phyloP scores from a whole-genome alignment of 768 basidiomycete species.

The Pulveroboletus sp. region DNA sequence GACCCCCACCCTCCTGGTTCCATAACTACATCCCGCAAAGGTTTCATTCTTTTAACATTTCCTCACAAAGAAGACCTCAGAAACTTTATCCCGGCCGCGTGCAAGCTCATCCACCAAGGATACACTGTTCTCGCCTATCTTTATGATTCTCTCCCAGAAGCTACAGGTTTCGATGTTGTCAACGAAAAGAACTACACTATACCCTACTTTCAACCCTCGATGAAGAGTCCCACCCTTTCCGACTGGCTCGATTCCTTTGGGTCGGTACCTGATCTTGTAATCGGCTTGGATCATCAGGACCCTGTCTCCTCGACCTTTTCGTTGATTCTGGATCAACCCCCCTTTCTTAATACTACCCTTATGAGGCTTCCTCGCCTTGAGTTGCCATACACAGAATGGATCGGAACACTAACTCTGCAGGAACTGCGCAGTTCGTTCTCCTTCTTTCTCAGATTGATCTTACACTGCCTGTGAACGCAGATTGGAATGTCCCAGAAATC shows the following conservation, averaged over 20 bases:
- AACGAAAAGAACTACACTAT: slow-evolving; percentile 15
- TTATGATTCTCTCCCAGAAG: slow-evolving; percentile 17
- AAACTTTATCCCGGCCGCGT: slow-evolving; percentile 32
- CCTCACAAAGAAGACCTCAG: slow-evolving; percentile 33
- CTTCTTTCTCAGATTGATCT: slow-evolving; percentile 9
- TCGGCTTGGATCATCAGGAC: slow-evolving; percentile 33
- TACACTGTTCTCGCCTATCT: slow-evolving; percentile 32
- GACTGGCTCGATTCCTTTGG: slow-evolving; percentile 33
- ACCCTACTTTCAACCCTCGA: slow-evolving; percentile 15
- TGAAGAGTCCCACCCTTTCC: slow-evolving; percentile 7
- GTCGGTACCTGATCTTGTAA: slow-evolving; percentile 30
- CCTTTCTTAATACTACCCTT: slow-evolving; percentile 29
- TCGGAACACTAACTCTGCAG: slow-evolving; percentile 49
- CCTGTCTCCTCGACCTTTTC: slow-evolving; percentile 20
- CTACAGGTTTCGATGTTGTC: slow-evolving; percentile 1
- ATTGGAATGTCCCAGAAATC: slow-evolving; percentile 68
- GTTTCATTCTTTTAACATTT: slow-evolving; percentile 35
- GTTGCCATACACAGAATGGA: slow-evolving; percentile 55
- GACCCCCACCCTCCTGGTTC: neutral
- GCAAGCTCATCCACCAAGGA: slow-evolving; percentile 32
- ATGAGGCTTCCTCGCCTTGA: slow-evolving; percentile 48
- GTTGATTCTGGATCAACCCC: slow-evolving; percentile 17
- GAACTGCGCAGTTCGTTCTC: slow-evolving; percentile 37
- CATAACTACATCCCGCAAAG: slow-evolving; percentile 6
- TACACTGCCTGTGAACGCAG: slow-evolving; percentile 36